Percentiles rank a stretch among this genome's conserved stretches.
Conservation (phyloP, 2,329 filamentous ascomycete species). For the Fonsecaea pedrosoi region DNA sequence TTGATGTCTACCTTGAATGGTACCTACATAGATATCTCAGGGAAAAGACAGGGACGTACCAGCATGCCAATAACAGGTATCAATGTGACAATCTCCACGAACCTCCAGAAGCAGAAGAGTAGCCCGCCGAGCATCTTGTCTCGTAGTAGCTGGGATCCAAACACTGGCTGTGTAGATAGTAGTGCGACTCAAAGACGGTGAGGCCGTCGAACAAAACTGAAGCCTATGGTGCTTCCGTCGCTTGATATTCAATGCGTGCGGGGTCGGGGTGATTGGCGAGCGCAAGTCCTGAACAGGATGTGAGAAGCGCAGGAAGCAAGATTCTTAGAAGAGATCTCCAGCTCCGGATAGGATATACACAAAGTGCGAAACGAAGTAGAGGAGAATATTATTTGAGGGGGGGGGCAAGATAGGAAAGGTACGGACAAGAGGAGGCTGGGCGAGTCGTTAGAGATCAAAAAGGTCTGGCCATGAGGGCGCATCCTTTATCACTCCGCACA, state of each 20-base stretch:
- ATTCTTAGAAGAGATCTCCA: not conserved
- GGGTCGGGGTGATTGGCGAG: not conserved
- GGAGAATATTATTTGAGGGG: not conserved
- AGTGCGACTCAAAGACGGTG: not conserved
- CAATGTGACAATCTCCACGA: constrained; percentile 67
- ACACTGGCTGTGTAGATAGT: not conserved
- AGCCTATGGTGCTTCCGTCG: not conserved
- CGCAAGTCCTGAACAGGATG: not conserved
- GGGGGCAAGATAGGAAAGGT: not conserved
- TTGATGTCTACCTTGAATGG: constrained; percentile 9
- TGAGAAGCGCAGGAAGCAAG: no score
- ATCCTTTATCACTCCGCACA: not conserved
- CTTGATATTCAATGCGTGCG: constrained; percentile 2
- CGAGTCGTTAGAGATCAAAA: not conserved
- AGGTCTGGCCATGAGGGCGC: not conserved
- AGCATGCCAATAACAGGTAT: constrained; percentile 70
- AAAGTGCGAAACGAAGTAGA: not conserved
- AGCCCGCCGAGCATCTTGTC: constrained; percentile 59
- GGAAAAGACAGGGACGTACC: constrained; percentile 44
- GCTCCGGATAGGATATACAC: not conserved
- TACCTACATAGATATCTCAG: not conserved
- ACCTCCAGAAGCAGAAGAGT: constrained; percentile 67
- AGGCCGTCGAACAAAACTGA: not conserved
- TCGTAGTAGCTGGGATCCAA: not conserved
- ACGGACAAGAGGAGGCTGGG: constrained; percentile 3